phyloP scores from a whole-genome alignment of 2,329 filamentous ascomycete genomes.

The Magnaporthales sp. region DNA sequence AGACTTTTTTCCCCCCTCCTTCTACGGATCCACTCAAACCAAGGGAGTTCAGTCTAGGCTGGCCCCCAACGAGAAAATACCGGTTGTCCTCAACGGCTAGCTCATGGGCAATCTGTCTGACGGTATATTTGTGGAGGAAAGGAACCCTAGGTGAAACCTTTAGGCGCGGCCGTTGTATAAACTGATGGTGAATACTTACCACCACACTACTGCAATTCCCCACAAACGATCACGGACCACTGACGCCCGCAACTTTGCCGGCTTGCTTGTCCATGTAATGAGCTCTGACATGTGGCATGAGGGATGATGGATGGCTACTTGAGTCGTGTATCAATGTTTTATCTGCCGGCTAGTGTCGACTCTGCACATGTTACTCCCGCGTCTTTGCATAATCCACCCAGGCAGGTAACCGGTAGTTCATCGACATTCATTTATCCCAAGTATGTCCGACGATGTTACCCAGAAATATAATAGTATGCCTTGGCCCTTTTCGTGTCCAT shows the following conservation, averaged over 20 bases:
- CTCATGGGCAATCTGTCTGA: not conserved
- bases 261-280: not conserved
- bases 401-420: too few species aligned
- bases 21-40: not conserved
- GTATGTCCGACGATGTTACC: not conserved
- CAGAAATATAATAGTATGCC: not conserved
- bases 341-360: not conserved
- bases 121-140: not conserved
- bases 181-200: not conserved
- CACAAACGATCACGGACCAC: not conserved
- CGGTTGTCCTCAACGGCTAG: not conserved
- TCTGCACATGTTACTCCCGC: not conserved
- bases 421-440: not conserved
- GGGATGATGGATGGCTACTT: not conserved
- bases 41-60: not conserved
- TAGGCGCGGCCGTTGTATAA: too few species aligned
- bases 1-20: not conserved
- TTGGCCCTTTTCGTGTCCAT: not conserved
- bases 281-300: not conserved
- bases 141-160: too few species aligned
- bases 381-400: not conserved
- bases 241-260: not conserved
- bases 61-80: not conserved
- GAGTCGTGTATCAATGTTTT: too few species aligned
- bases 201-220: not conserved